Base-by-base conservation (phyloP, 768 basidiomycete genomes). In the Chlorophyllum brunneum region DNA sequence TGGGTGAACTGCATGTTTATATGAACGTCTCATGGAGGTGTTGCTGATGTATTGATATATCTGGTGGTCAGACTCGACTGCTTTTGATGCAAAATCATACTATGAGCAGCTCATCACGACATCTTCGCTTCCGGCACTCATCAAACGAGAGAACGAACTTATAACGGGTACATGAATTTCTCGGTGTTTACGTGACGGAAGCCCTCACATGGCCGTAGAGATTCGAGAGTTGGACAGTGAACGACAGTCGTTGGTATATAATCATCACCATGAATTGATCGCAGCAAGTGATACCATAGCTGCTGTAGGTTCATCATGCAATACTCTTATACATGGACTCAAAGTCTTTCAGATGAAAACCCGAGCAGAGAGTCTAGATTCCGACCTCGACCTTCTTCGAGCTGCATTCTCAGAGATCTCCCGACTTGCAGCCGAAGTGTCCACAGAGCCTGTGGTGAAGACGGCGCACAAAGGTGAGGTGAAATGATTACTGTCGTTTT, bases 181-280 rank as follows among this genome's bases (percentile, higher is more conserved):
- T 5, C 31, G 10, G 34, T 40, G 9, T 40, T 9, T 33, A 13
- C 31, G n/a, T 8, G 24, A 26, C 7, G 22, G 10, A n/a, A n/a
- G 33, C 18, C 13, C 11, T 44, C 15, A 22, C 18, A 46, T 23
- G 47, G 18, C 2, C 24, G 8, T 55, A 93, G 94, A 95, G 66
- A 95, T 97, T 54, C 77, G 89, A 27, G 81, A 92, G 56, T 70
- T 97, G 11, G 92, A 95, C 51, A 82, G 86, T 61, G 93, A 95
- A 61, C 74, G 91, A 20, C 93, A 97, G 66, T 87, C 88, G 7
- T 74, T 97, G 38, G 93, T 97, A 9, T 97, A 97, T 64, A 93
- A 95, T 60, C 93, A 95, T 62, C 94, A 97, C 61, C 92, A 94
- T 54, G 94, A 97, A 58, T 83, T 97, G 16, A 94, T 97, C 45